phyloP scores from a whole-genome alignment of 73 alveolate species.

The Loxodes magnus region DNA sequence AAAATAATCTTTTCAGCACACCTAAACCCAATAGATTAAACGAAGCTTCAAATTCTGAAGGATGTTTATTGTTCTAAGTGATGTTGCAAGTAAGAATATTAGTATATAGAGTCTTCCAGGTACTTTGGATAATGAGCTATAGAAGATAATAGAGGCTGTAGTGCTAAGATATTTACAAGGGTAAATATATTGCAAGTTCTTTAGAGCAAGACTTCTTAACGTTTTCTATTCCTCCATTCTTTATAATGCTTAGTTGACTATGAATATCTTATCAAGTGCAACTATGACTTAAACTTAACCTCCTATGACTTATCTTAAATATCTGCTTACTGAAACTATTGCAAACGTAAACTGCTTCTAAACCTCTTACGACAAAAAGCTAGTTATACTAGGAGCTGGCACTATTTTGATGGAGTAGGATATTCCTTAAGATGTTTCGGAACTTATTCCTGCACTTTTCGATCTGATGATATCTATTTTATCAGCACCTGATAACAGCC shows the following conservation, averaged over 20 bases:
- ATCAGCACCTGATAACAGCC: neutral
- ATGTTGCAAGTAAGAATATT: no score
- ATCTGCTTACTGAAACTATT: neutral
- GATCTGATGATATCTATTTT: slow-evolving; percentile 3
- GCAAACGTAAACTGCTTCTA: neutral
- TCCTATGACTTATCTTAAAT: neutral
- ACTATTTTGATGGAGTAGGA: neutral
- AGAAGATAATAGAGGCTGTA: neutral
- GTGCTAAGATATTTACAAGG: neutral
- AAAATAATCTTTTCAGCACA: no score
- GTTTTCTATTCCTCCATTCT: neutral
- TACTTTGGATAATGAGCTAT: neutral
- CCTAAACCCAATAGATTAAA: neutral
- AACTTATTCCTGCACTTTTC: neutral
- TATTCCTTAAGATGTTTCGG: neutral
- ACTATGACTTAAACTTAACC: neutral
- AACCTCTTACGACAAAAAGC: neutral
- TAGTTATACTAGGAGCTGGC: neutral
- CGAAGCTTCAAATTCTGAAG: slow-evolving; percentile 2
- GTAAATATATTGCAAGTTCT: neutral
- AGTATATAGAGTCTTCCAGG: neutral
- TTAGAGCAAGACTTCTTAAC: neutral
- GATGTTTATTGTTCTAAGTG: slow-evolving; percentile 1
- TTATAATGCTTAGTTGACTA: neutral
- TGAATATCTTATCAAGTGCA: neutral